Base-by-base conservation (phyloP, 2,329 filamentous ascomycete genomes). In the Thermochaetoides dissita region DNA sequence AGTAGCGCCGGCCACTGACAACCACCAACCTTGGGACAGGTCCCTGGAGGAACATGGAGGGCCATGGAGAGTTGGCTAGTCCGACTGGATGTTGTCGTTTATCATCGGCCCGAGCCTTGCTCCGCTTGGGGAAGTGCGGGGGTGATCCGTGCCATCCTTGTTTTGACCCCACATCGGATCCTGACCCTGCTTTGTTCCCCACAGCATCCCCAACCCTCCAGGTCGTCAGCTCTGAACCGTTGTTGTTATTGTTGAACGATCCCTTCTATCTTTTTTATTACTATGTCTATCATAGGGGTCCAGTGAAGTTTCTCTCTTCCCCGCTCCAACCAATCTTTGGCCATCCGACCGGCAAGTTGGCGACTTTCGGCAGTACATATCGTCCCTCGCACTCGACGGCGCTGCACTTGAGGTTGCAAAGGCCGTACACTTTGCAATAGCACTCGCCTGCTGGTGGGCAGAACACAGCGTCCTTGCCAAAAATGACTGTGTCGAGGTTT, bases 391-490 rank as follows among this genome's bases (percentile, higher is more conserved):
- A 82, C 28, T 62, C 63, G 17, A 64, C 60, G 11, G 61, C 54
- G 1, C 62, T 56, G 52, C 64, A 68, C 9, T 59, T 50, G 33
- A 66, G 42, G 39, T 62, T 54, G 56, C 79, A 84, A 28, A 79
- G 51, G 0, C 78, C 78, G 51, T 77, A 84, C 10, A 75, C 67
- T 34, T 77, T 72, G 59, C 79, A 83, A 56, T 82, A 82, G 55
- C 79, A 83, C 7, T 73, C 69, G 37, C 64, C 59, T 1, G 74
- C 74, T 11, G 63, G 61, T 0, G 79, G 79, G 49, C 79, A 84
- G 50, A 79, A 67, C 1, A 79, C 66, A 6, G 68, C 55, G 24
- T 67, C 58, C 48, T 73, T 71, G 41, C 72, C 72, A 50, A 77
- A 78, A 8, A 77, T 72, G 47, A 77, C 71, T 74, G 38, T 12